Evolutionary conservation across 2,329 filamentous ascomycete genomes (phyloP).

Genomic region (Sporothrix brunneoviolacea): DNA sequence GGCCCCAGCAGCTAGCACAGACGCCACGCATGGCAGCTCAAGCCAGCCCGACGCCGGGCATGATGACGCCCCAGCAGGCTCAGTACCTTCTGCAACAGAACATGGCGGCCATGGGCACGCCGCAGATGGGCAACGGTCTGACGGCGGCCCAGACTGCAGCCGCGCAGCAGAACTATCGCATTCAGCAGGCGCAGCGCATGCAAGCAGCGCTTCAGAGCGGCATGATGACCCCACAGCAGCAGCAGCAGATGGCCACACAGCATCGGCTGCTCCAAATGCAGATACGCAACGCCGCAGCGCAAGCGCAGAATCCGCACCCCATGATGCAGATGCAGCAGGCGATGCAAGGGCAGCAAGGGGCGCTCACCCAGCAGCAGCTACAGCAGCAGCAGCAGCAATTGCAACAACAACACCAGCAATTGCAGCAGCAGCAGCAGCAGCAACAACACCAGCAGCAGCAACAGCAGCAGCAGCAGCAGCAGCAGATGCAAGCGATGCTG

Average conservation of each 20-base stretch:
- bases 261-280: slow-evolving; percentile 30
- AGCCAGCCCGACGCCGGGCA: slow-evolving; percentile 53
- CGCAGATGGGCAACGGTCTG: slow-evolving; percentile 27
- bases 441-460: slow-evolving; percentile 35
- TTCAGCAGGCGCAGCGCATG: slow-evolving; percentile 33
- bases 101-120: slow-evolving; percentile 31
- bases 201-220: slow-evolving; percentile 26
- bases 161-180: slow-evolving; percentile 41
- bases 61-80: slow-evolving; percentile 47
- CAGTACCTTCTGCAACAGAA: slow-evolving; percentile 45
- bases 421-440: slow-evolving; percentile 26
- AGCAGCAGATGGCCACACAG: slow-evolving; percentile 26
- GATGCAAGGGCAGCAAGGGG: slow-evolving; percentile 25
- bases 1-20: slow-evolving; percentile 37
- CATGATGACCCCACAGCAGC: slow-evolving; percentile 32
- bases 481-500: slow-evolving; percentile 31
- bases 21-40: slow-evolving; percentile 48
- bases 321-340: slow-evolving; percentile 30
- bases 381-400: slow-evolving; percentile 27
- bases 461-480: slow-evolving; percentile 27
- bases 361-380: slow-evolving; percentile 3
- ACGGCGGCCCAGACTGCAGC: slow-evolving; percentile 37
- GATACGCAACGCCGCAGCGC: slow-evolving; percentile 30
- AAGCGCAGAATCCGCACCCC: slow-evolving; percentile 26
- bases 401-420: slow-evolving; percentile 26